Conservation (phyloP, 345 rosid genomes). For the Citrus glauca region DNA sequence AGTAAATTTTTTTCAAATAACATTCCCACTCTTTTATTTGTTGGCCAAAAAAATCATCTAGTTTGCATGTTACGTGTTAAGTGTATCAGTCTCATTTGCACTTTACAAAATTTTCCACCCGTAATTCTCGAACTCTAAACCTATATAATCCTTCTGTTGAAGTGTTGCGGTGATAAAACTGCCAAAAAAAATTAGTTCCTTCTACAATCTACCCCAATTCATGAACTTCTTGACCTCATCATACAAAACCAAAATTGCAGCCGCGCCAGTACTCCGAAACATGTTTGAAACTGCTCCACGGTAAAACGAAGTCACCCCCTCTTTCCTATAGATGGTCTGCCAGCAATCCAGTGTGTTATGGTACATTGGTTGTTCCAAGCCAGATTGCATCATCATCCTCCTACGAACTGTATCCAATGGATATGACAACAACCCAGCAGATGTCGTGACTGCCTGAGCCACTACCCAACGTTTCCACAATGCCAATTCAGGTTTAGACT, state of each 20-base stretch:
- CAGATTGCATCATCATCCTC: slow-evolving; percentile 97
- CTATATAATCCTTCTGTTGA: slow-evolving; percentile 16
- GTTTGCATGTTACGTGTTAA: slow-evolving; percentile 8
- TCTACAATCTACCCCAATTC: slow-evolving; percentile 64
- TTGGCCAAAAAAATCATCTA: slow-evolving; percentile 16
- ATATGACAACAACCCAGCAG: slow-evolving; percentile 83
- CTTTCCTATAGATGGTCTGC: slow-evolving; percentile 67
- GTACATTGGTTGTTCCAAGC: slow-evolving; percentile 73
- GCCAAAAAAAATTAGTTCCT: slow-evolving; percentile 19
- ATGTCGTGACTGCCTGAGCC: slow-evolving; percentile 87
- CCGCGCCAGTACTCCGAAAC: slow-evolving; percentile 91
- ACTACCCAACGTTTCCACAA: slow-evolving; percentile 86
- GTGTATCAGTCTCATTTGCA: not conserved
- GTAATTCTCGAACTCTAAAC: slow-evolving; percentile 12
- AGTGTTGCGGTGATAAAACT: not conserved
- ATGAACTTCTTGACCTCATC: slow-evolving; percentile 85
- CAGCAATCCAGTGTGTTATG: slow-evolving; percentile 71
- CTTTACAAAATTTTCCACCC: slow-evolving; percentile 21
- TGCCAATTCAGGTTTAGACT: slow-evolving; percentile 49
- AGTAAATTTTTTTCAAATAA: not conserved
- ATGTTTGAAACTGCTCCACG: slow-evolving; percentile 80
- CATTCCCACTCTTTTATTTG: slow-evolving; percentile 13
- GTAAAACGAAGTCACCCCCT: slow-evolving; percentile 77
- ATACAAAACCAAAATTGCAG: slow-evolving; percentile 86
- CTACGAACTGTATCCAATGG: slow-evolving; percentile 89